phyloP scores from a whole-genome alignment of 164 flowering plant species.

The Annona cherimola region DNA sequence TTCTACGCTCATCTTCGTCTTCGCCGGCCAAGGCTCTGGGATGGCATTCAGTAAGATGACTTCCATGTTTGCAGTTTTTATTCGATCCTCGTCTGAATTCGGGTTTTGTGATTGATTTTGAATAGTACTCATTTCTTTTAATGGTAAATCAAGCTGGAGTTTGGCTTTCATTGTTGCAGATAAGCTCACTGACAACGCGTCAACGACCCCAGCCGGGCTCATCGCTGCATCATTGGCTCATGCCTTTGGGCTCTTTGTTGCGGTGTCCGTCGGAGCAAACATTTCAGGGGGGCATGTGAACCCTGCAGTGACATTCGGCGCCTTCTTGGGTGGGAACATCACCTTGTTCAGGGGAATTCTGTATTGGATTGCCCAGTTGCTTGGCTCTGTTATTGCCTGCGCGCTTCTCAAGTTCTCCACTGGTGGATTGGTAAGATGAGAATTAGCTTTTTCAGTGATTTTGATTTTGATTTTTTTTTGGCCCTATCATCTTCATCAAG shows the following conservation, averaged over 20 bases:
- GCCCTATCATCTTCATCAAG: too few species aligned
- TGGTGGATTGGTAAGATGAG: constrained; percentile 35
- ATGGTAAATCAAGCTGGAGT: not conserved
- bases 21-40: constrained; percentile 76
- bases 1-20: constrained; percentile 37
- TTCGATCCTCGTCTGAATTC: not conserved
- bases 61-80: not conserved
- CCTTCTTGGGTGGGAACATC: constrained; percentile 44
- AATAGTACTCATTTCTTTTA: not conserved
- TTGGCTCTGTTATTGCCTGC: constrained; percentile 39
- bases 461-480: not conserved
- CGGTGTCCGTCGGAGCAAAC: constrained; percentile 38
- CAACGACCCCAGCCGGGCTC: constrained; percentile 39
- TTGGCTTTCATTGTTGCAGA: constrained; percentile 16
- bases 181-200: constrained; percentile 31
- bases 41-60: constrained; percentile 41
- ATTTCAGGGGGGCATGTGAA: constrained; percentile 51
- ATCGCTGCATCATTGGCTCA: constrained; percentile 35
- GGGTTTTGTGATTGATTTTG: not conserved
- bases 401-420: constrained; percentile 35
- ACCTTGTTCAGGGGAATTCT: constrained; percentile 30
- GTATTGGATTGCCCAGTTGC: constrained; percentile 44
- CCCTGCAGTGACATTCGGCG: constrained; percentile 53
- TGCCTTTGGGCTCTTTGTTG: constrained; percentile 39
- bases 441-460: not conserved